These are phyloP conservation scores for Baorangia bicolor DNA, from an alignment of 768 basidiomycete genomes.

Conservation along the genomic window DNA sequence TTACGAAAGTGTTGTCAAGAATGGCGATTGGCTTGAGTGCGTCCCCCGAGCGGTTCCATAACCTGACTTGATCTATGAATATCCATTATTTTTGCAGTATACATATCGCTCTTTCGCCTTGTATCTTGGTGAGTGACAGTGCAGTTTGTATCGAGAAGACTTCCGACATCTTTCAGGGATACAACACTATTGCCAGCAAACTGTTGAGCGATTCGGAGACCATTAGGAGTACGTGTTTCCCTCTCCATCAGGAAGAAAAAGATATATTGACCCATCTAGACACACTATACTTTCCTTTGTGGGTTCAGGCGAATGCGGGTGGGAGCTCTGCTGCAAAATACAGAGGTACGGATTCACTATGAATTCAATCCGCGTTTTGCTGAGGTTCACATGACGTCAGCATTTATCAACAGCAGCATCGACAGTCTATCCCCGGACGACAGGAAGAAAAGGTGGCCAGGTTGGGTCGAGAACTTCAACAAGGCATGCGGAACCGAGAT, in stretches of 20 bases:
- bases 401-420: not conserved
- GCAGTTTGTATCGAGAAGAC: not conserved
- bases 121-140: not conserved
- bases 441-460: not conserved
- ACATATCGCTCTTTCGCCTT: not conserved
- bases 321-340: too few relatives aligned
- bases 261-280: too few relatives aligned
- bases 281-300: not conserved
- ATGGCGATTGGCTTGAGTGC: too few relatives aligned
- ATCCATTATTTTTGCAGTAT: not conserved
- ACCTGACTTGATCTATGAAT: not conserved
- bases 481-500: too few relatives aligned
- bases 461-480: not conserved
- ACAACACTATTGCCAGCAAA: not conserved
- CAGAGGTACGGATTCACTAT: too few relatives aligned
- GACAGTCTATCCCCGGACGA: not conserved
- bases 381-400: not conserved
- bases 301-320: not conserved
- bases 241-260: not conserved
- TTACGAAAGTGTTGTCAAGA: not conserved
- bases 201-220: not conserved
- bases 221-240: too few relatives aligned
- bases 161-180: not conserved
- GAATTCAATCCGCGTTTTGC: too few relatives aligned
- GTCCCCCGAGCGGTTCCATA: not conserved